Base-by-base conservation (phyloP, 306 rosid genomes). In the Phaseolus lunatus region DNA sequence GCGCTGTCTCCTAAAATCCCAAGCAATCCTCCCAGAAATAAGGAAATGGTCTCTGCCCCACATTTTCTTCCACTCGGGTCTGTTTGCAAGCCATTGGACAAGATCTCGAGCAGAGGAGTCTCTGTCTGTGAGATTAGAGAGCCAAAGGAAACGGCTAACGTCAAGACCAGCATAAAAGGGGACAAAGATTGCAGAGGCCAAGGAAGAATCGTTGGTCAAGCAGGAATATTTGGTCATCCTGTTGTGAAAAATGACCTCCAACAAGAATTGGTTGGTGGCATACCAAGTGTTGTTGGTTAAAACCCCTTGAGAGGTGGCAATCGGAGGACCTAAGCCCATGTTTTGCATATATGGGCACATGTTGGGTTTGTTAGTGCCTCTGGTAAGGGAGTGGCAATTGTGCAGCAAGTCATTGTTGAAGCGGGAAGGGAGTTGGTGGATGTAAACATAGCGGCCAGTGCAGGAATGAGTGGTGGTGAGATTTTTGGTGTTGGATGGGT, bases 81-180 rank as follows among this genome's bases (percentile, higher is more conserved):
- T 86, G 0, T 33, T 48, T 0, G 83, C 77, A 18, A 95, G 85
- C 91, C 88, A 87, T 3, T 44, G 3, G 11, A 87, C 43, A 71
- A 95, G 89, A 5, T 92, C 92, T 44, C 18, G 56, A 19, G 87
- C 96, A 5, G 92, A 87, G 22, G 86, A 67, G 67, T 95, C 97
- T 33, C 96, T 87, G 4, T 73, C 83, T 0, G 95, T 78, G 1
- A 92, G 52, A 76, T 87, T 85, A 9, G 91, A 66, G 59, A 80
- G 84, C 91, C 91, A 92, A 18, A 94, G 86, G 50, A 86, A 85
- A 31, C 86, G 92, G 48, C 97, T 95, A 9, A 71, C 80, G 52
- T 95, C 98, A n/a, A 95, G 92, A 43, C 98, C 98, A 9, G 94
- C 93, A 70, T 95, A 95, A 45, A 88, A 92, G 0, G 98, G 98